Evolutionary conservation across 768 basidiomycete species (phyloP).

Genomic region (Cystofilobasidium bisporidii): DNA sequence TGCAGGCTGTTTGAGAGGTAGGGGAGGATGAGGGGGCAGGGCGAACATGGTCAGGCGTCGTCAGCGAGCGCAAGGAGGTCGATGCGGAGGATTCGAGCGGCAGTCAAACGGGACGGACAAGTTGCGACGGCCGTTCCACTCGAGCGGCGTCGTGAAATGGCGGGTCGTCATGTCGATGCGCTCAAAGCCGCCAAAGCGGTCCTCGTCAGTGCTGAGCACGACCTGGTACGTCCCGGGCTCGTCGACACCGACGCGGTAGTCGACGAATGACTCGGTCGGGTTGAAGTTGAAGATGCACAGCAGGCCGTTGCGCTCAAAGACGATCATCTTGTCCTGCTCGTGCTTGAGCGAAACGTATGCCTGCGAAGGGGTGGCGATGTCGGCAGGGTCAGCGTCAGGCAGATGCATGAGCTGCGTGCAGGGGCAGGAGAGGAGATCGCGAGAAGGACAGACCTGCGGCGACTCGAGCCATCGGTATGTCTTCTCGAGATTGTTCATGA

Average conservation of each 20-base stretch:
- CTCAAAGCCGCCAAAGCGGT: constrained; percentile 78
- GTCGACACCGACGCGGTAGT: constrained; percentile 88
- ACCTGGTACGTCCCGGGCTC: constrained; percentile 70
- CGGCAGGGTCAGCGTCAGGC: neutral
- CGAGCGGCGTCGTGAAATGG: constrained; percentile 71
- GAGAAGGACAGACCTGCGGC: constrained; percentile 51
- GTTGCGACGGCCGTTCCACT: constrained; percentile 89
- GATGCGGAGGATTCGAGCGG: constrained; percentile 1
- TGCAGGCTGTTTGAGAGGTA: no score
- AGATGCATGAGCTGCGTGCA: neutral
- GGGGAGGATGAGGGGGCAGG: neutral
- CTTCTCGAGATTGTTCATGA: constrained; percentile 80
- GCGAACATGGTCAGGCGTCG: neutral
- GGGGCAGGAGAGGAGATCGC: neutral
- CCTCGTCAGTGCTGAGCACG: constrained; percentile 74
- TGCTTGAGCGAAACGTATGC: constrained; percentile 91
- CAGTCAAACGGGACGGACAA: constrained; percentile 40
- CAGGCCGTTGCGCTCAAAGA: constrained; percentile 84
- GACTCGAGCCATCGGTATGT: constrained; percentile 74
- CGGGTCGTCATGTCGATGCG: constrained; percentile 57
- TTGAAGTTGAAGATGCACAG: constrained; percentile 98
- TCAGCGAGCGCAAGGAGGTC: neutral
- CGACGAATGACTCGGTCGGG: constrained; percentile 75
- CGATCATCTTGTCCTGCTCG: constrained; percentile 83
- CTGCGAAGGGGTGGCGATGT: constrained; percentile 39